Evolutionary conservation across 495 filamentous ascomycete genomes (phyloP).

Genomic region (Xylaria acuta): DNA sequence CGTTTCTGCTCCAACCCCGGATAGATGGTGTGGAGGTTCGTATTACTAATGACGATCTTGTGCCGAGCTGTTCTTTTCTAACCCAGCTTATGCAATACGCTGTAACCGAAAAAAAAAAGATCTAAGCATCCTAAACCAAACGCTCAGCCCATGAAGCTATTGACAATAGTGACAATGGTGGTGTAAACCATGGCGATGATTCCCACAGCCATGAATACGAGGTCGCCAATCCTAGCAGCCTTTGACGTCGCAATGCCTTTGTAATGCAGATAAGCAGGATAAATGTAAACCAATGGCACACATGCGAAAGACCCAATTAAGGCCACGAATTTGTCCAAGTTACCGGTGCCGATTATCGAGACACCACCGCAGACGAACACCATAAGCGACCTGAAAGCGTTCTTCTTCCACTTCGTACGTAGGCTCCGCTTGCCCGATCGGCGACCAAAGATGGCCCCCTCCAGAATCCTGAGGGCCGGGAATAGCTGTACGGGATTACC

Average conservation of each 20-base stretch:
- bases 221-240: constrained; percentile 57
- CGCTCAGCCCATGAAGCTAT: constrained; percentile 46
- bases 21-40: background rate
- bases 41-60: background rate
- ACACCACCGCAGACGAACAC: constrained; percentile 59
- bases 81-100: constrained; percentile 6
- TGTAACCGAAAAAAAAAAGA: background rate
- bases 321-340: constrained; percentile 69
- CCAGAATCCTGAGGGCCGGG: constrained; percentile 66
- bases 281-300: constrained; percentile 93
- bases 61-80: constrained; percentile 8
- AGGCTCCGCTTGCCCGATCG: constrained; percentile 61
- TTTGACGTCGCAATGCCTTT: constrained; percentile 60
- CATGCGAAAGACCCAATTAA: constrained; percentile 69
- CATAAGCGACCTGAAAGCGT: constrained; percentile 57
- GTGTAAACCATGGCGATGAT: constrained; percentile 68
- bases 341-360: constrained; percentile 60
- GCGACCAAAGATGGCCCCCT: constrained; percentile 59
- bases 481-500: constrained; percentile 70
- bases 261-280: constrained; percentile 73
- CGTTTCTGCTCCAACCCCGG: background rate
- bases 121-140: background rate
- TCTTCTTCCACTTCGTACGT: constrained; percentile 71
- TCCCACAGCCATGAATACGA: constrained; percentile 62
- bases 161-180: constrained; percentile 59